Percentiles rank a stretch among this genome's conserved stretches.
phyloP scores from a whole-genome alignment of 805 yeast species.

The Cyberlindnera bimundalis region DNA sequence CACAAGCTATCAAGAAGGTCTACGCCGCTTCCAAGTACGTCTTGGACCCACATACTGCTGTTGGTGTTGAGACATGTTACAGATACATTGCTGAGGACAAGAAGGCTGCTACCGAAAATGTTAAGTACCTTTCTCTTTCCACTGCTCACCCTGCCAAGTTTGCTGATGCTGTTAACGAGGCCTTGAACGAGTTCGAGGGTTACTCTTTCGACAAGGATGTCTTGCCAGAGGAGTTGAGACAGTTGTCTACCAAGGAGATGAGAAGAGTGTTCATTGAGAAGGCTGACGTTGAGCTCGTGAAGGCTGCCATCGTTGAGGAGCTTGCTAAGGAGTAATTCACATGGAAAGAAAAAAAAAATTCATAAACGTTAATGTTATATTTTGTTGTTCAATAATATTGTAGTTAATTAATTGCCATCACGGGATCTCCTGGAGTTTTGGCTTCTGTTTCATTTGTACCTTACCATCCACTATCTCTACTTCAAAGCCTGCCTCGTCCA shows the following conservation, averaged over 20 bases:
- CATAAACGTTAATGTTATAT: too few species aligned
- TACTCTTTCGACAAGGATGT: conserved; percentile 88
- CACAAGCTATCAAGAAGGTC: conserved; percentile 68
- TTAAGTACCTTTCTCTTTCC: conserved; percentile 69
- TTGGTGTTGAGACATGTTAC: conserved; percentile 81
- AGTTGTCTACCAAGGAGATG: conserved; percentile 66
- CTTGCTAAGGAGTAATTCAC: conserved; percentile 48
- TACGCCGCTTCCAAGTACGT: conserved; percentile 72
- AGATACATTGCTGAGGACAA: conserved; percentile 50
- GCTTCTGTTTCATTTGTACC: conserved; percentile 45
- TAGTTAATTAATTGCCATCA: neutral
- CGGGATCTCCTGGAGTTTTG: conserved; percentile 11
- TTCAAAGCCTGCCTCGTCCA: conserved; percentile 75
- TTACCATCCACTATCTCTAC: conserved; percentile 71
- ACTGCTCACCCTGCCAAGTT: conserved; percentile 99
- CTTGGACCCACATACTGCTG: conserved; percentile 95
- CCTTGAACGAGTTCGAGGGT: conserved; percentile 60
- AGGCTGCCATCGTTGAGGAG: conserved; percentile 71
- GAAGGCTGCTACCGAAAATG: conserved; percentile 35
- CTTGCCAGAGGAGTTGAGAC: conserved; percentile 81
- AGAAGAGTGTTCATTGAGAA: conserved; percentile 68
- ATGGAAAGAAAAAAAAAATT: too few species aligned
- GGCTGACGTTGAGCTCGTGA: conserved; percentile 72
- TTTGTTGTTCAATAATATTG: too few species aligned
- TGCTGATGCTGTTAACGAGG: conserved; percentile 89